A percentile compares a stretch with the other conserved stretches of the same genome.
Conservation (phyloP, 257 asterid species). For the Linaria vulgaris region DNA sequence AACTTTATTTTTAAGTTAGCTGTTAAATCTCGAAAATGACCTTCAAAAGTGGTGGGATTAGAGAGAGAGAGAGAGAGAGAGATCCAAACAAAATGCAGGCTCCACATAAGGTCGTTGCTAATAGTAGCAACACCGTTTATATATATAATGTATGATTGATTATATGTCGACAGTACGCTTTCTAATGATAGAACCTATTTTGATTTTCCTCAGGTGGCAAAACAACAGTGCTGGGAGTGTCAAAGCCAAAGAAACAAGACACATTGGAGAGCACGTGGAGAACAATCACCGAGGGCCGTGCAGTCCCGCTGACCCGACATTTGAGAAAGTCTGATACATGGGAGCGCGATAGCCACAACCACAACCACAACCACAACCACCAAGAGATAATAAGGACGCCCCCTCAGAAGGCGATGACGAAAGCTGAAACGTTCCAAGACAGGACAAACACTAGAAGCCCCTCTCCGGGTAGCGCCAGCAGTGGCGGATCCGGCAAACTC, state of each 20-base stretch:
- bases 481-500: slow-evolving; percentile 41
- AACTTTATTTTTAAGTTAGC: too few species aligned
- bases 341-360: slow-evolving; percentile 42
- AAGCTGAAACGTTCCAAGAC: slow-evolving; percentile 62
- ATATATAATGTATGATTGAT: too few species aligned
- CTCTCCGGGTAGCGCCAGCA: slow-evolving; percentile 21
- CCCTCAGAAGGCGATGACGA: slow-evolving; percentile 47
- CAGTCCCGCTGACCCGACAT: slow-evolving; percentile 69
- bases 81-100: slow-evolving; percentile 7
- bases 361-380: slow-evolving; percentile 19
- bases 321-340: slow-evolving; percentile 73
- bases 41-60: slow-evolving; percentile 4
- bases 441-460: slow-evolving; percentile 24
- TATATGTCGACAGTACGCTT: background rate
- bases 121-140: too few species aligned
- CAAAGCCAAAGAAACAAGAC: slow-evolving; percentile 59
- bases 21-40: slow-evolving; percentile 15
- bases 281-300: slow-evolving; percentile 76
- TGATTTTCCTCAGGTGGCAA: slow-evolving; percentile 53
- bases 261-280: slow-evolving; percentile 87
- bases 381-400: slow-evolving; percentile 27
- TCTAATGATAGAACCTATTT: background rate
- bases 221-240: slow-evolving; percentile 53
- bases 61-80: slow-evolving; percentile 1
- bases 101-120: background rate